phyloP scores from a whole-genome alignment of 768 basidiomycete genomes.

The Podaxis sp. region DNA sequence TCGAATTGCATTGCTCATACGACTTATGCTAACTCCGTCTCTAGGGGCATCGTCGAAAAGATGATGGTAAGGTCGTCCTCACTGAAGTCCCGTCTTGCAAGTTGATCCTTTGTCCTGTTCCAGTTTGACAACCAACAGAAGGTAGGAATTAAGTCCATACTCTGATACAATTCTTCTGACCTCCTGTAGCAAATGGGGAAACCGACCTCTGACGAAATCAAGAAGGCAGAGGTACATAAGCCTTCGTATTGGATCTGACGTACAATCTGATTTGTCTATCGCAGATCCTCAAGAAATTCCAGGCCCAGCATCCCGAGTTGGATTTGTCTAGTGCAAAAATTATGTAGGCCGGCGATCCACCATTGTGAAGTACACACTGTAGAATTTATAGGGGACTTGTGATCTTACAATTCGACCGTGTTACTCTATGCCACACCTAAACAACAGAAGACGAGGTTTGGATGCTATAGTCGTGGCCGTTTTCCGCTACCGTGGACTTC shows the following conservation, averaged over 20 bases:
- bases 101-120: conserved; percentile 1
- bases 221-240: conserved; percentile 78
- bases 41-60: conserved; percentile 97
- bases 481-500: conserved; percentile 33
- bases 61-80: conserved; percentile 83
- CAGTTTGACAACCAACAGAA: conserved; percentile 82
- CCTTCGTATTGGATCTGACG: background rate
- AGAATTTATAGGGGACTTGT: no score
- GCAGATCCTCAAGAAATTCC: conserved; percentile 86
- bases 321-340: conserved; percentile 94
- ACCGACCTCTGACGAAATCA: conserved; percentile 91
- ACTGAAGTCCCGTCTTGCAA: background rate
- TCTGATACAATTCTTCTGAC: conserved; percentile 8
- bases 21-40: conserved; percentile 9
- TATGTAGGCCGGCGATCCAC: conserved; percentile 38
- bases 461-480: conserved; percentile 35
- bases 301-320: conserved; percentile 86
- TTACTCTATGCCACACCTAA: no score
- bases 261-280: background rate
- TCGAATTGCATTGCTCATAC: background rate
- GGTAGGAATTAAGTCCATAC: conserved; percentile 30
- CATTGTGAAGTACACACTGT: no score
- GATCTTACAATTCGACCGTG: no score
- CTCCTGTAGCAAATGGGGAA: conserved; percentile 82
- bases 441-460: background rate